These are phyloP conservation scores for Aquilaria malaccensis DNA, from an alignment of 345 rosid genomes.

Conservation along the genomic window DNA sequence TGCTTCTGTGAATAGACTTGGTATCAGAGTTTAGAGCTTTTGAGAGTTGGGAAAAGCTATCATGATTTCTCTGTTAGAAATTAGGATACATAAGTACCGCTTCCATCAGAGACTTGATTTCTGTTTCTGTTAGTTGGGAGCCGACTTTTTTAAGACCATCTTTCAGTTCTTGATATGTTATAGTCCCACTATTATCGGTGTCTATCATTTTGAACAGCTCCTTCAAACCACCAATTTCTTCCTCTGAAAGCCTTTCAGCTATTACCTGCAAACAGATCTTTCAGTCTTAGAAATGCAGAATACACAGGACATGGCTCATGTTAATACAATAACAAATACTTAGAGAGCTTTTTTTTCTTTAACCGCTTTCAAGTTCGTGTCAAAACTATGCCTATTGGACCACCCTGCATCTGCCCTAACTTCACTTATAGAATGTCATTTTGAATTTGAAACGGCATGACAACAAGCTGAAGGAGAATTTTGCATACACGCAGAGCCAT, in stretches of 20 bases:
- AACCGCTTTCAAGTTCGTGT: no score
- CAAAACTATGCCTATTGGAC: no score
- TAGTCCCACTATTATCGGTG: slow-evolving; percentile 87
- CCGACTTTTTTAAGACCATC: slow-evolving; percentile 79
- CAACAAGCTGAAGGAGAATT: neutral
- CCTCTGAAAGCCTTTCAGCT: slow-evolving; percentile 96
- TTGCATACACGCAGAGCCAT: slow-evolving; percentile 86
- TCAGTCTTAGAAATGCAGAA: no score
- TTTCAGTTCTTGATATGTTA: slow-evolving; percentile 88
- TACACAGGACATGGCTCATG: no score
- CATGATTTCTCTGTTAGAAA: neutral
- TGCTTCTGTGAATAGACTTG: no score
- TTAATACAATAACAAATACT: no score
- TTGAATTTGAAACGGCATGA: no score
- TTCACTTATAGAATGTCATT: no score
- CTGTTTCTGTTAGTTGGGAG: slow-evolving; percentile 82
- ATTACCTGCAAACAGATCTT: slow-evolving; percentile 52
- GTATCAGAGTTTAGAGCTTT: no score
- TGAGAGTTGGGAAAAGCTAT: no score
- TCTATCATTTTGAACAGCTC: slow-evolving; percentile 95
- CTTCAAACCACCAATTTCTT: slow-evolving; percentile 93
- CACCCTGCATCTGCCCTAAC: no score
- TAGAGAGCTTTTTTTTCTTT: no score
- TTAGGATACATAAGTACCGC: slow-evolving; percentile 40
- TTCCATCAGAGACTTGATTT: slow-evolving; percentile 87